These are phyloP conservation scores for Aspergillus sp. DNA, from an alignment of 2,329 filamentous ascomycete species.

Conservation along the genomic window DNA sequence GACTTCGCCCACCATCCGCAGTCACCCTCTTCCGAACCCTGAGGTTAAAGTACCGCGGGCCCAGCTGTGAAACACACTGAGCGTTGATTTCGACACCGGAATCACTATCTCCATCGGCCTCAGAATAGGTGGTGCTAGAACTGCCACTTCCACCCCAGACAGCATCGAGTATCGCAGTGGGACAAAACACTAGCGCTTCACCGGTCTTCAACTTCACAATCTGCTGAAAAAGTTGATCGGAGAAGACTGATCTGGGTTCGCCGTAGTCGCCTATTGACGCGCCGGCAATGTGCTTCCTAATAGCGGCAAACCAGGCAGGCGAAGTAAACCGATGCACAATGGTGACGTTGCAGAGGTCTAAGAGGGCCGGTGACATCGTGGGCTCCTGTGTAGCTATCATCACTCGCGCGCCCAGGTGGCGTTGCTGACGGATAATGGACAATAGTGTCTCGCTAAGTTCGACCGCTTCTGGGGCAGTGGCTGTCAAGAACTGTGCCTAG, in stretches of 20 bases:
- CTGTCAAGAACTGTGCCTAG: slow-evolving; percentile 49
- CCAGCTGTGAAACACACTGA: slow-evolving; percentile 1
- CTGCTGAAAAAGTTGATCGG: slow-evolving; percentile 32
- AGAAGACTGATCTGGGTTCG: slow-evolving; percentile 10
- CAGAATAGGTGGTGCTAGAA: neutral
- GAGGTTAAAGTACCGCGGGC: slow-evolving; percentile 29
- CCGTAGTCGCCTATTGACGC: slow-evolving; percentile 15
- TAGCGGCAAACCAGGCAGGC: slow-evolving; percentile 53
- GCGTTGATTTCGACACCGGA: neutral
- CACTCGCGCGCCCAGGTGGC: slow-evolving; percentile 60
- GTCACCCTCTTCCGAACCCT: slow-evolving; percentile 37
- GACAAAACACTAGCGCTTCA: slow-evolving; percentile 45
- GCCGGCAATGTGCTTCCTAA: slow-evolving; percentile 45
- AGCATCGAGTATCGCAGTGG: slow-evolving; percentile 37
- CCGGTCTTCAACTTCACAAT: slow-evolving; percentile 46
- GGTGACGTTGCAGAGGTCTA: slow-evolving; percentile 66
- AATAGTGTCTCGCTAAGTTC: slow-evolving; percentile 58
- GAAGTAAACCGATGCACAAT: slow-evolving; percentile 66
- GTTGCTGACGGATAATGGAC: slow-evolving; percentile 60
- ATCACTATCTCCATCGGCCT: neutral
- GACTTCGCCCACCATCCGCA: slow-evolving; percentile 38
- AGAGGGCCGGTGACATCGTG: slow-evolving; percentile 58
- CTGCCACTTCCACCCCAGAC: neutral
- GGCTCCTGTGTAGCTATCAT: slow-evolving; percentile 74
- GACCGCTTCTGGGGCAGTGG: slow-evolving; percentile 47